Percentiles rank a stretch among this genome's conserved stretches.
Evolutionary conservation across 352 stramenopile genomes (phyloP).

Genomic region (Phytophthora sansomeana): DNA sequence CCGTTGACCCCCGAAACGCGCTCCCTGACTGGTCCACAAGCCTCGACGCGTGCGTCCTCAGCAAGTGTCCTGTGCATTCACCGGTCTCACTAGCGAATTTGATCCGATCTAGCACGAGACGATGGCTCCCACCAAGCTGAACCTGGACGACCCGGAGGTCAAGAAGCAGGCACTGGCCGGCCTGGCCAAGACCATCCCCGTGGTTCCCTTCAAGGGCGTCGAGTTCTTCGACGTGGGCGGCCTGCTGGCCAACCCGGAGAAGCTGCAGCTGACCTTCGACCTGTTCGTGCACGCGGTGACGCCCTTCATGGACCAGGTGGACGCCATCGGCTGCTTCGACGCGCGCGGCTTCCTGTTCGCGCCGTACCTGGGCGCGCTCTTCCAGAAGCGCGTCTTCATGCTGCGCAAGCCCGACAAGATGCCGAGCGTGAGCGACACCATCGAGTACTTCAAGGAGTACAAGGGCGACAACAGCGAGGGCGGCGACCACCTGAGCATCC

Average conservation of each 20-base stretch:
- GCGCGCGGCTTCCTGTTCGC: slow-evolving; percentile 97
- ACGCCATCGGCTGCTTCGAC: slow-evolving; percentile 94
- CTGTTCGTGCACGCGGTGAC: slow-evolving; percentile 86
- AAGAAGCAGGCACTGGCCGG: slow-evolving; percentile 60
- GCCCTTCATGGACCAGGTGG: slow-evolving; percentile 62
- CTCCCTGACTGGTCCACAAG: slow-evolving; percentile 32
- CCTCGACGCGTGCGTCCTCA: slow-evolving; percentile 21
- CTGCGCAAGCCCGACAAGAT: slow-evolving; percentile 98
- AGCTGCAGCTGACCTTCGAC: slow-evolving; percentile 94
- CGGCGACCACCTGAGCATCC: slow-evolving; percentile 89
- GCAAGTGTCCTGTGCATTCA: slow-evolving; percentile 4
- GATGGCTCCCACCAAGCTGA: slow-evolving; percentile 38
- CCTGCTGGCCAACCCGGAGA: slow-evolving; percentile 87
- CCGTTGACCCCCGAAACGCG: slow-evolving; percentile 17
- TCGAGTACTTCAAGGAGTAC: slow-evolving; percentile 95
- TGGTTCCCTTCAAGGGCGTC: slow-evolving; percentile 97
- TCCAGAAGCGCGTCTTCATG: slow-evolving; percentile 99
- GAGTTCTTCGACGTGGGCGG: slow-evolving; percentile 98
- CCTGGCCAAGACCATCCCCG: slow-evolving; percentile 92
- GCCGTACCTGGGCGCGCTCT: slow-evolving; percentile 93
- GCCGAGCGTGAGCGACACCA: slow-evolving; percentile 93
- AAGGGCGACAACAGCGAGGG: slow-evolving; percentile 87
- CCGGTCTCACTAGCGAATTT: slow-evolving; percentile 39
- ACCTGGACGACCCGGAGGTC: slow-evolving; percentile 57
- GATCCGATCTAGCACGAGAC: slow-evolving; percentile 18